phyloP scores from a whole-genome alignment of 2,329 filamentous ascomycete genomes.

The Teratosphaeriaceae sp. region DNA sequence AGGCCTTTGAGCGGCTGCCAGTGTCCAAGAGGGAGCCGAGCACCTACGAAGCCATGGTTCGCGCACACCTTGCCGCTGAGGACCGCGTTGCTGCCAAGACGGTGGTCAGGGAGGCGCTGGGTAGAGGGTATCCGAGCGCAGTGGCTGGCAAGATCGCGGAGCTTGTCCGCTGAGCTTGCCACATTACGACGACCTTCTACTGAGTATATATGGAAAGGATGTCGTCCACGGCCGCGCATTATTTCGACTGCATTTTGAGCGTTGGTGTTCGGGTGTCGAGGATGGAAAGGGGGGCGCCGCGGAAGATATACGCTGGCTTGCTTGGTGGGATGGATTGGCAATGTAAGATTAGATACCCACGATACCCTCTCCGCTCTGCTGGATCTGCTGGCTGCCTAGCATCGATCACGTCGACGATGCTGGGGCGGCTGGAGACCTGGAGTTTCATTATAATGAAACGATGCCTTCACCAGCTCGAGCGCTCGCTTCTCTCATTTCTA shows the following conservation, averaged over 20 bases:
- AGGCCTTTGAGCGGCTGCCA: slow-evolving; percentile 73
- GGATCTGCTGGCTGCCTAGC: no score
- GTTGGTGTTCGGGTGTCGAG: not conserved
- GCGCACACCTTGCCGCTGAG: slow-evolving; percentile 80
- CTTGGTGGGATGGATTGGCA: not conserved
- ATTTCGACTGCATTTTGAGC: not conserved
- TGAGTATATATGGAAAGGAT: not conserved
- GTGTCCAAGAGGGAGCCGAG: slow-evolving; percentile 82
- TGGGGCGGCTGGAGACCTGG: no score
- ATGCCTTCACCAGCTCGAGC: no score
- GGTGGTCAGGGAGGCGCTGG: slow-evolving; percentile 85
- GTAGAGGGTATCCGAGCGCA: slow-evolving; percentile 81
- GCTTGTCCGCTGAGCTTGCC: slow-evolving; percentile 56
- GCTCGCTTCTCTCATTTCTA: no score
- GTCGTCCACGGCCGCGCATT: no score
- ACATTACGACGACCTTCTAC: not conserved
- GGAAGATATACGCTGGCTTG: not conserved
- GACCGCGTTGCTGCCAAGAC: slow-evolving; percentile 67
- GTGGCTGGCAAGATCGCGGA: slow-evolving; percentile 93
- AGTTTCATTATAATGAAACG: no score
- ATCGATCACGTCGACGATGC: no score
- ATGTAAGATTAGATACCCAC: slow-evolving; percentile 1
- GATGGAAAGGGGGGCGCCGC: not conserved
- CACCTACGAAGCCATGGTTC: slow-evolving; percentile 98
- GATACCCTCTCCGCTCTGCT: slow-evolving; percentile 2